Evolutionary conservation across 306 rosid species (phyloP).

Genomic region (Carpinus fangiana): DNA sequence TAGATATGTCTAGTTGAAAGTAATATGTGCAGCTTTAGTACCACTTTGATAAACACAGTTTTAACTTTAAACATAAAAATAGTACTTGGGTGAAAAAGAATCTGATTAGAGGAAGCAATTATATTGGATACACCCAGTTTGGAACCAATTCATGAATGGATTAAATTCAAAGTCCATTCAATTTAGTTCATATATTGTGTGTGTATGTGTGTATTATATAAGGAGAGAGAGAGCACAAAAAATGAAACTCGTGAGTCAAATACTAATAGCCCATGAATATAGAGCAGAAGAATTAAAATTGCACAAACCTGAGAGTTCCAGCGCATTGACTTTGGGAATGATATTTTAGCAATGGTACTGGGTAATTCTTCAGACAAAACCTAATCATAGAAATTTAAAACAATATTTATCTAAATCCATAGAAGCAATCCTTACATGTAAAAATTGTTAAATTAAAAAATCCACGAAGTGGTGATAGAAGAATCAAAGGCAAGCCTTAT

Average conservation of each 20-base stretch:
- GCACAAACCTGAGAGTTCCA: slow-evolving; percentile 86
- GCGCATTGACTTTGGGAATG: slow-evolving; percentile 95
- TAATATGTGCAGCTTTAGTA: no score
- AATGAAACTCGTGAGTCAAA: neutral
- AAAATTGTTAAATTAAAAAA: neutral
- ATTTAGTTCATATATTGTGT: no score
- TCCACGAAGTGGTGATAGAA: neutral
- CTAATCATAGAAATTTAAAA: slow-evolving; percentile 38
- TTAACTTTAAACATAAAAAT: no score
- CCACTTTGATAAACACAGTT: no score
- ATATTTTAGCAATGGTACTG: slow-evolving; percentile 61
- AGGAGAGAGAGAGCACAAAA: neutral
- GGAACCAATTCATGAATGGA: no score
- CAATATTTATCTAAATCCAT: neutral
- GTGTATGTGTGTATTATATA: no score
- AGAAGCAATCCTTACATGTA: neutral
- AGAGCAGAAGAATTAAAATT: slow-evolving; percentile 11
- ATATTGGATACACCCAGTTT: no score
- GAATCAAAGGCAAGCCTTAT: neutral
- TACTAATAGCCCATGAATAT: neutral
- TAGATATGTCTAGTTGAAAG: no score
- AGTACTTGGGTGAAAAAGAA: no score
- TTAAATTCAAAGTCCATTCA: no score
- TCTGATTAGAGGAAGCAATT: no score
- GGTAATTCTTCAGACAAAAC: slow-evolving; percentile 87